These are phyloP conservation scores for Xenosphaeropsis pyriputrescens DNA, from an alignment of 2,329 filamentous ascomycete species.

Conservation along the genomic window DNA sequence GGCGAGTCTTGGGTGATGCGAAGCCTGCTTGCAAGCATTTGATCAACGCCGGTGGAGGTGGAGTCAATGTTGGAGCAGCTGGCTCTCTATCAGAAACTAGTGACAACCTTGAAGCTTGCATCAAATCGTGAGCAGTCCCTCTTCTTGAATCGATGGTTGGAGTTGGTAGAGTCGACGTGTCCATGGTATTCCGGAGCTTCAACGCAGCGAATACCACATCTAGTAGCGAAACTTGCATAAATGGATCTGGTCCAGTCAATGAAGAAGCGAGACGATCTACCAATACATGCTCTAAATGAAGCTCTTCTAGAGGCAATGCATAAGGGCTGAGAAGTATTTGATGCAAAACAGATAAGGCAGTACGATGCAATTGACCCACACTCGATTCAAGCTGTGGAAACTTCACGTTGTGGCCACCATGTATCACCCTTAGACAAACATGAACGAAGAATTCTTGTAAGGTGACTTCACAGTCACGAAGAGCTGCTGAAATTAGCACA, in stretches of 20 bases:
- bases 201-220: slow-evolving; percentile 65
- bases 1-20: slow-evolving; percentile 55
- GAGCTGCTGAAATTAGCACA: slow-evolving; percentile 23
- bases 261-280: slow-evolving; percentile 53
- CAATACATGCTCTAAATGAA: slow-evolving; percentile 56
- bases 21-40: slow-evolving; percentile 75
- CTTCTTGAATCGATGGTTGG: slow-evolving; percentile 4
- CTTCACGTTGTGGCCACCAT: slow-evolving; percentile 22
- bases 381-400: slow-evolving; percentile 27
- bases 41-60: slow-evolving; percentile 60
- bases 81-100: slow-evolving; percentile 24
- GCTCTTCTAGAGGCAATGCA: slow-evolving; percentile 37
- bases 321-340: slow-evolving; percentile 54
- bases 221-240: slow-evolving; percentile 63
- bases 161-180: slow-evolving; percentile 15
- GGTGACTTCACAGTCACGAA: slow-evolving; percentile 38
- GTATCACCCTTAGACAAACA: slow-evolving; percentile 49
- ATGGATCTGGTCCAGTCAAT: slow-evolving; percentile 46
- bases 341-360: slow-evolving; percentile 53
- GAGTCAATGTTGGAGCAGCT: slow-evolving; percentile 23
- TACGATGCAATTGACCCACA: slow-evolving; percentile 54
- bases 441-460: slow-evolving; percentile 56
- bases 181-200: slow-evolving; percentile 39
- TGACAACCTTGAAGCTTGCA: slow-evolving; percentile 23
- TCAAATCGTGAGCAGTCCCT: not conserved